A percentile compares a stretch with the other conserved stretches of the same genome.
Evolutionary conservation across 352 stramenopile genomes (phyloP).

Genomic region (Phytophthora rubi): DNA sequence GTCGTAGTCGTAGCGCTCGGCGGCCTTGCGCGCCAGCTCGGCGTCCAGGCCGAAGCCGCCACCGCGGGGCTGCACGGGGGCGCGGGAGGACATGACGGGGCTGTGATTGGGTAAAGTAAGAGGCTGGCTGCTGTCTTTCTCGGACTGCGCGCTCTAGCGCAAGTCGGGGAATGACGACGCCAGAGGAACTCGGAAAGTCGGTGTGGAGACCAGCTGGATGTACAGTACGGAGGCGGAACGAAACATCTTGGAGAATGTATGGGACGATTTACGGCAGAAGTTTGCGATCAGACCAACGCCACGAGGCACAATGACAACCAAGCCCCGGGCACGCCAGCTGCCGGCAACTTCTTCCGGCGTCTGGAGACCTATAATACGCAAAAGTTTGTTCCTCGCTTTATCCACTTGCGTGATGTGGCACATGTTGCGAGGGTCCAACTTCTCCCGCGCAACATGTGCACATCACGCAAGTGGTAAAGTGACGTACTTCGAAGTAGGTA

Average conservation of each 20-base stretch:
- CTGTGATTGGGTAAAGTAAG: constrained; percentile 5
- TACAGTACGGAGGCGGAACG: not conserved
- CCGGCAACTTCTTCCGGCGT: not conserved
- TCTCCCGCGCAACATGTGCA: not conserved
- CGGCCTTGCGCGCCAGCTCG: constrained; percentile 83
- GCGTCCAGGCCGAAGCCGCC: constrained; percentile 91
- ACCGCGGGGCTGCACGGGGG: constrained; percentile 68
- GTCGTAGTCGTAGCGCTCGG: constrained; percentile 90
- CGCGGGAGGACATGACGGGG: constrained; percentile 35
- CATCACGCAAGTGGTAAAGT: not conserved
- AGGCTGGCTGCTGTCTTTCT: not conserved
- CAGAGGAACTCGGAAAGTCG: constrained; percentile 1
- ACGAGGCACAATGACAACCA: constrained; percentile 15
- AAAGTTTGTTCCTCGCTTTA: too few relatives aligned
- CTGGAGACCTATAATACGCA: not conserved
- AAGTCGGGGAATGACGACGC: constrained; percentile 35
- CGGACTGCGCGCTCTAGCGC: constrained; percentile 3
- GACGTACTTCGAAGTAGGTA: not conserved
- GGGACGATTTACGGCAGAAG: not conserved
- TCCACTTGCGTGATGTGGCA: too few relatives aligned
- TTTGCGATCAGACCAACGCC: constrained; percentile 24
- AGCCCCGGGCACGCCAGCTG: constrained; percentile 1
- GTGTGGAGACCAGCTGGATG: constrained; percentile 5
- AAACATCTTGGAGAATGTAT: not conserved
- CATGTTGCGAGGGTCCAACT: not conserved